Percentiles rank a stretch among this genome's conserved stretches.
These are phyloP conservation scores for Dryas octopetala DNA, from an alignment of 306 rosid species.

Conservation along the genomic window DNA sequence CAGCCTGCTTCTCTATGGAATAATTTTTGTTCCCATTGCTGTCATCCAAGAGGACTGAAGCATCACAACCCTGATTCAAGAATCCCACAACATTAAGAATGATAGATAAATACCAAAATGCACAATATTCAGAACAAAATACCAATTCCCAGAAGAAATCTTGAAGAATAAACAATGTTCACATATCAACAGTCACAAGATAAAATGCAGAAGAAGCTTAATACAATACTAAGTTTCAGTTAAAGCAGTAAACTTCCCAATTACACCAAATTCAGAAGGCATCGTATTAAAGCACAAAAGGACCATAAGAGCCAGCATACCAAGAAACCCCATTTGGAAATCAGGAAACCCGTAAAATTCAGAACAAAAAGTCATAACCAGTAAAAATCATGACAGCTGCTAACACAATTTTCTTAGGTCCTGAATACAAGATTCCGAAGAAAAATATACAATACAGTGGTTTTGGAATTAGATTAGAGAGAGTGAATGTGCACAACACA, in stretches of 20 bases:
- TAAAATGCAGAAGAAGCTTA: not conserved
- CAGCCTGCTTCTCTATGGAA: conserved; percentile 67
- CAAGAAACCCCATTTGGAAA: too few relatives aligned
- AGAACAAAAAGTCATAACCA: not conserved
- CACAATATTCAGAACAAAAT: not conserved
- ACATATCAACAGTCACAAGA: not conserved
- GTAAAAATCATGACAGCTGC: too few relatives aligned
- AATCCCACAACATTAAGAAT: not conserved
- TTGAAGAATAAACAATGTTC: not conserved
- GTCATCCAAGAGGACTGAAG: conserved; percentile 52
- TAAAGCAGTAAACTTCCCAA: not conserved
- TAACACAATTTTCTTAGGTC: too few relatives aligned
- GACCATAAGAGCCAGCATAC: not conserved
- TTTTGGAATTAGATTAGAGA: too few relatives aligned
- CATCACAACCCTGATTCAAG: conserved; percentile 46
- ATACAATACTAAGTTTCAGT: not conserved
- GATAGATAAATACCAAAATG: not conserved
- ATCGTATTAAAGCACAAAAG: conserved; percentile 1
- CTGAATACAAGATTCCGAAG: too few relatives aligned
- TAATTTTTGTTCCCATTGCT: conserved; percentile 37
- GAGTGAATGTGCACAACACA: too few relatives aligned
- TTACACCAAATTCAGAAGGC: not conserved
- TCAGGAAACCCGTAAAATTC: too few relatives aligned
- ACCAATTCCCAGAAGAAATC: not conserved
- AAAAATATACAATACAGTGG: too few relatives aligned